Evolutionary conservation across 371 early-diverging fungal species (phyloP).

Genomic region (Rhizopus stolonifer): DNA sequence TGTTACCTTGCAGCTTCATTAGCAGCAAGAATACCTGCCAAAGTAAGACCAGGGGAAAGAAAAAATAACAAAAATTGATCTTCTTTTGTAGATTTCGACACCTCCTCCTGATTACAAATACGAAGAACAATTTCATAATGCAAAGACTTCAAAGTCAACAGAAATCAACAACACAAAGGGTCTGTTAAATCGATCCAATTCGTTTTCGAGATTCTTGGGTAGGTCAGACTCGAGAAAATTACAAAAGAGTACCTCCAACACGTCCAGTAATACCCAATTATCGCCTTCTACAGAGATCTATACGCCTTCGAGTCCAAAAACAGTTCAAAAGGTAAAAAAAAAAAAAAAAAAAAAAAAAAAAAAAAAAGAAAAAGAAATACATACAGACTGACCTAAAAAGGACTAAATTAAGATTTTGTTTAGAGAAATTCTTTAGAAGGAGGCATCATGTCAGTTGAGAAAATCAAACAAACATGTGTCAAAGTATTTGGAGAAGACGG

Average conservation of each 20-base stretch:
- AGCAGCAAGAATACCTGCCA: constrained; percentile 31
- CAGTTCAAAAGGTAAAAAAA: constrained; percentile 34
- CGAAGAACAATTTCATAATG: constrained; percentile 20
- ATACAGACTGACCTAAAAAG: neutral
- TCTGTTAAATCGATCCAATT: constrained; percentile 46
- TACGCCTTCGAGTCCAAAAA: constrained; percentile 35
- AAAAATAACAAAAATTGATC: too few species aligned
- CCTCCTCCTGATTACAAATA: neutral
- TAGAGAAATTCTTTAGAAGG: constrained; percentile 48
- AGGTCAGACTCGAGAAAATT: constrained; percentile 49
- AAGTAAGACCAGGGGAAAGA: constrained; percentile 12
- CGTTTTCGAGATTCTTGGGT: constrained; percentile 51
- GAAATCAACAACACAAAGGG: constrained; percentile 31
- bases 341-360: too few species aligned
- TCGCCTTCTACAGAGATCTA: neutral
- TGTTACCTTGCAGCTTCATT: constrained; percentile 48
- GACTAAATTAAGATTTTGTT: neutral
- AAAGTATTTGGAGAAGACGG: constrained; percentile 71
- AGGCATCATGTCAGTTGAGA: constrained; percentile 67
- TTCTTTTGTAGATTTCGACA: neutral
- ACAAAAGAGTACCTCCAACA: constrained; percentile 8
- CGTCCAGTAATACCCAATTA: constrained; percentile 1
- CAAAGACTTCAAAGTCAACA: constrained; percentile 39
- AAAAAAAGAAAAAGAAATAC: too few species aligned
- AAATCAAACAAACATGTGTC: constrained; percentile 67